phyloP scores from a whole-genome alignment of 805 yeast species.

The Cyberlindnera mycetangii region DNA sequence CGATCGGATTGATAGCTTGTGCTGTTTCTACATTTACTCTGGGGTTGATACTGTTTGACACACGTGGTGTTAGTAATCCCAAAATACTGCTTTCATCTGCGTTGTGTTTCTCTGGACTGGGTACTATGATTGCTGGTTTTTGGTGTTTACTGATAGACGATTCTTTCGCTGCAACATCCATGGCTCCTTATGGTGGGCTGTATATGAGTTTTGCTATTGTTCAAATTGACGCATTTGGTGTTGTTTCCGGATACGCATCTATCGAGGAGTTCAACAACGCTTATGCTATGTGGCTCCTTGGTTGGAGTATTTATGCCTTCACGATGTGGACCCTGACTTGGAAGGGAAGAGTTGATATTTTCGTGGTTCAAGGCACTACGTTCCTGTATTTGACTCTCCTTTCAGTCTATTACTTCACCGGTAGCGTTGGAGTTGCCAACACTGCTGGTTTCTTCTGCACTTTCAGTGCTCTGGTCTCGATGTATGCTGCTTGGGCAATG shows the following conservation, averaged over 20 bases:
- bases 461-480: constrained; percentile 40
- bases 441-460: constrained; percentile 50
- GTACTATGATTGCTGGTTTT: neutral
- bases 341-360: neutral
- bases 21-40: neutral
- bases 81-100: neutral
- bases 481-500: constrained; percentile 48
- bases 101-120: neutral
- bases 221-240: neutral
- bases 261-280: neutral
- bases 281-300: neutral
- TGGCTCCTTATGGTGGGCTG: neutral
- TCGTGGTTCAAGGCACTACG: neutral
- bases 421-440: constrained; percentile 30
- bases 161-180: neutral
- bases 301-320: neutral
- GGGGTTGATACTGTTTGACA: neutral
- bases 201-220: neutral
- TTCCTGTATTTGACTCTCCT: neutral
- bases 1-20: neutral
- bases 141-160: neutral
- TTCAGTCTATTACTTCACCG: constrained; percentile 6
- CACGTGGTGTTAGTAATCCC: neutral
- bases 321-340: neutral
- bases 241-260: neutral